Evolutionary conservation across 306 rosid genomes (phyloP).

Genomic region (Ormosia semicastrata): DNA sequence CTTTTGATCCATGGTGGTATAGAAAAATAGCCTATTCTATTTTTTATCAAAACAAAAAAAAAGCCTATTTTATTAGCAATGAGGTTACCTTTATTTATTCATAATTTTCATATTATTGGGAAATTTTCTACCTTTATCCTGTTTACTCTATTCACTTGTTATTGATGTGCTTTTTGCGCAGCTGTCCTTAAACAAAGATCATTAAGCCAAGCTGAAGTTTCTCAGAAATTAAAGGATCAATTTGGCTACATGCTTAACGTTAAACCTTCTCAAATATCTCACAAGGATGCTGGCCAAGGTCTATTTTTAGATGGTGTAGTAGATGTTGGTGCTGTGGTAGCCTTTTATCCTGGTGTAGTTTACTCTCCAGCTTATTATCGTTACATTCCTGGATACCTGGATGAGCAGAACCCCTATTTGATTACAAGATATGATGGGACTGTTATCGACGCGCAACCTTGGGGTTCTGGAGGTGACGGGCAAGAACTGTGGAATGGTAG

Average conservation of each 20-base stretch:
- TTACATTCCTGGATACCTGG: slow-evolving; percentile 80
- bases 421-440: slow-evolving; percentile 76
- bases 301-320: slow-evolving; percentile 74
- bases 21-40: background rate
- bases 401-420: slow-evolving; percentile 74
- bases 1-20: background rate
- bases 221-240: slow-evolving; percentile 58
- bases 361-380: slow-evolving; percentile 73
- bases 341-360: slow-evolving; percentile 81
- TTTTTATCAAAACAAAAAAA: background rate
- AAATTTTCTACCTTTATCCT: background rate
- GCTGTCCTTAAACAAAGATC: slow-evolving; percentile 57
- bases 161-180: slow-evolving; percentile 45
- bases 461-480: slow-evolving; percentile 68
- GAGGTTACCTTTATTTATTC: background rate
- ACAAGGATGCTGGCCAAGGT: slow-evolving; percentile 79
- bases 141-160: slow-evolving; percentile 9
- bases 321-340: slow-evolving; percentile 75
- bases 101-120: background rate
- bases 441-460: slow-evolving; percentile 79
- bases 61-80: background rate
- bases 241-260: slow-evolving; percentile 65
- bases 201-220: slow-evolving; percentile 46
- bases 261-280: slow-evolving; percentile 72
- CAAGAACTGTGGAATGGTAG: slow-evolving; percentile 55